These are phyloP conservation scores for Mucor mucedo DNA, from an alignment of 371 early-diverging fungal species.

Conservation along the genomic window DNA sequence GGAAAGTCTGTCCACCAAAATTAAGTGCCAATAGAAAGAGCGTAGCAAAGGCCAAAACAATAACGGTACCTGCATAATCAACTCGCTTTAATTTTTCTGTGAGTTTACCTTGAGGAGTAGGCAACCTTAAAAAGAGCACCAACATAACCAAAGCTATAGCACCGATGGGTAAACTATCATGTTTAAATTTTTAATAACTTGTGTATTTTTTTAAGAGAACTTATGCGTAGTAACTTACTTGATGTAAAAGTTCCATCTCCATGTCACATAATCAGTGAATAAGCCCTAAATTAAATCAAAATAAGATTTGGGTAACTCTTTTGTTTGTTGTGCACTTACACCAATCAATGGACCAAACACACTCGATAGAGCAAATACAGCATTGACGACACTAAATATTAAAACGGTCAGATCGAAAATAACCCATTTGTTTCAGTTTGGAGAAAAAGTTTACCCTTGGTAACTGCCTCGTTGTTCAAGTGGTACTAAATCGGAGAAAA, in stretches of 20 bases:
- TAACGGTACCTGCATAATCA: constrained; percentile 53
- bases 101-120: constrained; percentile 35
- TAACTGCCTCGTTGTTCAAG: constrained; percentile 62
- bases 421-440: not conserved
- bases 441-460: constrained; percentile 46
- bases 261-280: constrained; percentile 40
- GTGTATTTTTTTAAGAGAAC: not conserved
- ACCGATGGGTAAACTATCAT: constrained; percentile 51
- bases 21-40: constrained; percentile 50
- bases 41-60: constrained; percentile 48
- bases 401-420: not conserved
- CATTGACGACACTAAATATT: constrained; percentile 39
- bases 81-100: constrained; percentile 45
- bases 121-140: constrained; percentile 35
- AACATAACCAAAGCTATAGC: constrained; percentile 42
- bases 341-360: constrained; percentile 56
- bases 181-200: not conserved
- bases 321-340: constrained; percentile 24
- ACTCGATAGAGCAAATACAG: constrained; percentile 54
- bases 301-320: not conserved
- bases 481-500: constrained; percentile 66
- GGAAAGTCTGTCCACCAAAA: constrained; percentile 53
- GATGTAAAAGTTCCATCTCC: constrained; percentile 51
- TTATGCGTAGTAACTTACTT: constrained; percentile 31
- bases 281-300: constrained; percentile 32